Evolutionary conservation across 2,329 filamentous ascomycete genomes (phyloP).

Genomic region (Zelopaecilomyces penicillatus): DNA sequence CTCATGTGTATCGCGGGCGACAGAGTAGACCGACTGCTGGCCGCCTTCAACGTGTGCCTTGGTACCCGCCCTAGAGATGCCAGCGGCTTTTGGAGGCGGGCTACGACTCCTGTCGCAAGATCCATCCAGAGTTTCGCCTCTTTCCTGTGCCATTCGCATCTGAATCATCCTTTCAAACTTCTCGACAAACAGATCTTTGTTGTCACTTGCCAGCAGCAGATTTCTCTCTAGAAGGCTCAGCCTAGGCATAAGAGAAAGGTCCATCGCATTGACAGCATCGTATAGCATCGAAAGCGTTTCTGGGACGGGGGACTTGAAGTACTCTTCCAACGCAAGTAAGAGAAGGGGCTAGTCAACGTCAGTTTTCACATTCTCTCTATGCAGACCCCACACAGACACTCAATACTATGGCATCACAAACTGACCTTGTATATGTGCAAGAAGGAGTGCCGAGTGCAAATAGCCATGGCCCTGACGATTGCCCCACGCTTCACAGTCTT

Average conservation of each 20-base stretch:
- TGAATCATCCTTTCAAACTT: conserved; percentile 95
- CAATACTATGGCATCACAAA: conserved; percentile 6
- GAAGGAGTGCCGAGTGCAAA: conserved; percentile 95
- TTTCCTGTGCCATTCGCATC: conserved; percentile 64
- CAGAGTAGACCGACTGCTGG: conserved; percentile 53
- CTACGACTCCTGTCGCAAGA: conserved; percentile 36
- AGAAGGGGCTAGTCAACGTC: conserved; percentile 60
- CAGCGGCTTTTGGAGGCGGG: conserved; percentile 31
- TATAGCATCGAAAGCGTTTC: conserved; percentile 86
- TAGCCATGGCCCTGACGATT: conserved; percentile 96
- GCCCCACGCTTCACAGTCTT: conserved; percentile 87
- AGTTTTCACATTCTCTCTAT: conserved; percentile 6
- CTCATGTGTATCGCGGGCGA: conserved; percentile 92
- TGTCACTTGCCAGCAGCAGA: conserved; percentile 81
- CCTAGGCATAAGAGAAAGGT: conserved; percentile 84
- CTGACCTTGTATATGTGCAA: conserved; percentile 93
- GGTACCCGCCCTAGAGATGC: conserved; percentile 52
- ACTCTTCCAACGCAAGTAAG: conserved; percentile 86
- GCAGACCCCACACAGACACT: not conserved
- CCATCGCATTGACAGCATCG: conserved; percentile 92
- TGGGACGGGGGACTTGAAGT: conserved; percentile 83
- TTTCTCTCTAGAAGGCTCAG: conserved; percentile 76
- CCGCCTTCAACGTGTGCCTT: conserved; percentile 53
- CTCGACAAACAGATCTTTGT: conserved; percentile 93
- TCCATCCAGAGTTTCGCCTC: conserved; percentile 33